Base-by-base conservation (phyloP, 2,329 filamentous ascomycete species). In the Pyrenochaeta sp. region DNA sequence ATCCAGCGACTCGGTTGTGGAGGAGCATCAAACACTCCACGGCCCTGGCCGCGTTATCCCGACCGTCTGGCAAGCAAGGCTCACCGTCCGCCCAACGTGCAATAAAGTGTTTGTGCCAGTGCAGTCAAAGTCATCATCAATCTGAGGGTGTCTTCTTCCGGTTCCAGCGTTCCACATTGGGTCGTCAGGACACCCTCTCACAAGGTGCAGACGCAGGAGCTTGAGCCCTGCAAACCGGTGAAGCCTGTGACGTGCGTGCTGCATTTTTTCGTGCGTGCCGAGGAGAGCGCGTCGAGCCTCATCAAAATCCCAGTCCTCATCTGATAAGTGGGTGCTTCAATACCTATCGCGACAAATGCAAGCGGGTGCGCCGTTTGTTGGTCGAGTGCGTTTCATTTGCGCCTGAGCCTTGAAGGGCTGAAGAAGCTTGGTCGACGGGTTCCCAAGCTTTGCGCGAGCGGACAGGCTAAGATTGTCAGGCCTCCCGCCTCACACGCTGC, bases 391-490 rank as follows among this genome's bases (percentile, higher is more conserved):
- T 47, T 38, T 51, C 36, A 53, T 47, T 53, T 48, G 54, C 44
- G 37, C 37, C 30, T 30, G 47, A 39, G 41, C 44, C 35, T 38
- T 32, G 37, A 40, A 54, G 37, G 58, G 48, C 51, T 53, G 52
- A 55, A 43, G 38, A 52, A 55, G 58, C 58, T 61, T 61, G 57
- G 49, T 65, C 55, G 61, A 63, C 60, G 55, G 58, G 59, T 61
- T 59, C 54, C 49, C 56, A 61, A 60, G 57, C 57, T 60, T 62
- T 58, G 47, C 59, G 44, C 44, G 44, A 45, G 48, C 36, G 50
- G 43, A 40, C 40, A 38, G 37, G 51, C 53, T 57, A 51, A 37
- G 31, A 30, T 22, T 27, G 19, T 64, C 45, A 68, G 64, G 63
- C 63, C 49, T 47, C 58, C 62, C 55, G 39, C 42, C 30, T 41